Conservation (phyloP, 441 rosid genomes). For the Adansonia rubrostipa region DNA sequence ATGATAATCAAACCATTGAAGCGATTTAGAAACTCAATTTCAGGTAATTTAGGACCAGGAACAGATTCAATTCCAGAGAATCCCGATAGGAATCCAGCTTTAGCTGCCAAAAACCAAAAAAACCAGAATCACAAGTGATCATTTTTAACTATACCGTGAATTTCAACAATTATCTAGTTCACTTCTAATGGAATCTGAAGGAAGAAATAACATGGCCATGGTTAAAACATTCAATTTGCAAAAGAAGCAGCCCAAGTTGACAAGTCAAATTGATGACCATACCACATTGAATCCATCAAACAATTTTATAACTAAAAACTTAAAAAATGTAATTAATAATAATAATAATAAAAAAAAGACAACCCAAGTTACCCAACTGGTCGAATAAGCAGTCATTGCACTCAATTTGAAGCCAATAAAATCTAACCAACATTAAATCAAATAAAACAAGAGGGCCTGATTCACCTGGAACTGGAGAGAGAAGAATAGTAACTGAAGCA, state of each 20-base stretch:
- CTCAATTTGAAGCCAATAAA: slow-evolving; percentile 1
- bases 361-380: background rate
- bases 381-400: background rate
- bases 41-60: slow-evolving; percentile 82
- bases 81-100: slow-evolving; percentile 82
- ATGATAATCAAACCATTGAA: slow-evolving; percentile 58
- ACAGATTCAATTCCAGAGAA: slow-evolving; percentile 79
- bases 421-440: background rate
- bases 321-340: background rate
- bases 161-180: background rate
- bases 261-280: background rate
- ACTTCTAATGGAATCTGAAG: background rate
- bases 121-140: background rate
- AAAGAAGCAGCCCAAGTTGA: background rate
- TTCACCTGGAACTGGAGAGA: slow-evolving; percentile 66
- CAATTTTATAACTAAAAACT: background rate
- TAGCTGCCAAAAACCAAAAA: slow-evolving; percentile 50
- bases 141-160: background rate
- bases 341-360: background rate
- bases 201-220: background rate
- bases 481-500: slow-evolving; percentile 70
- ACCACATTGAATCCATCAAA: background rate
- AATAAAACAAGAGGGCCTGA: background rate
- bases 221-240: background rate
- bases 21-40: slow-evolving; percentile 68